Percentiles rank a stretch among this genome's conserved stretches.
Conservation (phyloP, 2,329 filamentous ascomycete genomes). For the Fusarium sp. region DNA sequence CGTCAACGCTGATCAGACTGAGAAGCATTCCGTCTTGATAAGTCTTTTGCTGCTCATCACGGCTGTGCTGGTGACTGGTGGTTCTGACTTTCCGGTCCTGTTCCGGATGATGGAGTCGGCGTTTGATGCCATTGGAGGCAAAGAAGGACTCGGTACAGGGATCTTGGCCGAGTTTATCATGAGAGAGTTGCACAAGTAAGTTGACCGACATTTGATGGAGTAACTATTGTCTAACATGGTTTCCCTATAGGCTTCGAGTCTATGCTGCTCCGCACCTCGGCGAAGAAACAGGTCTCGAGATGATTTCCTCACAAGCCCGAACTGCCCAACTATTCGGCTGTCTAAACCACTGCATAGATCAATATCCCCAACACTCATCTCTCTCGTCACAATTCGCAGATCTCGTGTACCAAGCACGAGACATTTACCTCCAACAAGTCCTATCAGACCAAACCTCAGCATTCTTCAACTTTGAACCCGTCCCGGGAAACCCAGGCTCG, state of each 20-base stretch:
- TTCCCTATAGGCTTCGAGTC: constrained; percentile 31
- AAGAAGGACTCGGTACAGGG: constrained; percentile 22
- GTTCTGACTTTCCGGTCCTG: constrained; percentile 40
- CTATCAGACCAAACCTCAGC: constrained; percentile 26
- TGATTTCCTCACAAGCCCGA: constrained; percentile 36
- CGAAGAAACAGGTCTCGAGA: constrained; percentile 37
- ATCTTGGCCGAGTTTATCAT: constrained; percentile 36
- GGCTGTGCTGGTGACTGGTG: constrained; percentile 40
- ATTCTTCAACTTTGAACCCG: constrained; percentile 10
- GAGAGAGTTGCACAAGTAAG: constrained; percentile 43
- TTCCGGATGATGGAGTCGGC: constrained; percentile 42
- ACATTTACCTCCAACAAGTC: constrained; percentile 84
- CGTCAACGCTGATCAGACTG: neutral
- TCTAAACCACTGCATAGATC: constrained; percentile 58
- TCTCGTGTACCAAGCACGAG: constrained; percentile 84
- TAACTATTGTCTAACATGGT: rapidly evolving
- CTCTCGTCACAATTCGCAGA: constrained; percentile 80
- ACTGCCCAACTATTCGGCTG: constrained; percentile 36
- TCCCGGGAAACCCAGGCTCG: constrained; percentile 6
- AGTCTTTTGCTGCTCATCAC: constrained; percentile 40
- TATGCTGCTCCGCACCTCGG: constrained; percentile 39
- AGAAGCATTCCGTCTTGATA: constrained; percentile 33
- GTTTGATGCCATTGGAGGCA: constrained; percentile 40
- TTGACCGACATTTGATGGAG: rapidly evolving
- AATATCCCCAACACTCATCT: constrained; percentile 79